phyloP scores from a whole-genome alignment of 805 yeast genomes.

The Wickerhamomyces kurtzmanii region DNA sequence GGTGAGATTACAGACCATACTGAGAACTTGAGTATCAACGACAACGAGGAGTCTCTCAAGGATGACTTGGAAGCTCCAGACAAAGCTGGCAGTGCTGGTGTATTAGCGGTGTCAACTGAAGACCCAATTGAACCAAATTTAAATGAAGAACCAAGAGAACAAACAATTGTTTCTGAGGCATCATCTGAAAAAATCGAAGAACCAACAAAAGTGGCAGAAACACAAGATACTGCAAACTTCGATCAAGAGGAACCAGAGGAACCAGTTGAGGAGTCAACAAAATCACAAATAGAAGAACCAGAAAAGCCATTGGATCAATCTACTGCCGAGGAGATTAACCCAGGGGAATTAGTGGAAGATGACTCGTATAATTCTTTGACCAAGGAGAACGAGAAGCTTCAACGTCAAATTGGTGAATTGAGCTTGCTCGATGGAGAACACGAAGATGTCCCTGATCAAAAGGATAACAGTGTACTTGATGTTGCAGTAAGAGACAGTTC shows the following conservation, averaged over 20 bases:
- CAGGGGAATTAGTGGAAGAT: conserved; percentile 1
- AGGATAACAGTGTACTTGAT: too few relatives aligned
- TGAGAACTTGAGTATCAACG: conserved; percentile 1
- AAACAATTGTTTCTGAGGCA: conserved; percentile 12
- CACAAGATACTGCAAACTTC: neutral
- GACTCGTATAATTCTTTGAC: too few relatives aligned
- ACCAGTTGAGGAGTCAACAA: conserved; percentile 2
- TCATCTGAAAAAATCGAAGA: conserved; percentile 12
- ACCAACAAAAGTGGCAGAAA: conserved; percentile 7
- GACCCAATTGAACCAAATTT: too few relatives aligned
- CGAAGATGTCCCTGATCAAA: neutral
- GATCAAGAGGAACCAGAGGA: conserved; percentile 4
- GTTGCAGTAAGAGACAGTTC: conserved; percentile 2
- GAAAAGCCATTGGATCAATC: conserved; percentile 5
- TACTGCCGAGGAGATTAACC: conserved; percentile 1
- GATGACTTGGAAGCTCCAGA: conserved; percentile 7
- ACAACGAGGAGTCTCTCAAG: conserved; percentile 8
- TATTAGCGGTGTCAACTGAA: too few relatives aligned
- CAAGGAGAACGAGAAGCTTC: conserved; percentile 3
- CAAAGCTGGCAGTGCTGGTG: too few relatives aligned
- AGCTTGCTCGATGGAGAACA: neutral
- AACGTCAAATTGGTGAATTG: conserved; percentile 1
- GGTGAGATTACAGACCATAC: neutral
- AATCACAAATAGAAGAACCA: too few relatives aligned
- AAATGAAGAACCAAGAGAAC: conserved; percentile 7